Conservation (phyloP, 2,329 filamentous ascomycete genomes). For the Aspergillus japonicus region DNA sequence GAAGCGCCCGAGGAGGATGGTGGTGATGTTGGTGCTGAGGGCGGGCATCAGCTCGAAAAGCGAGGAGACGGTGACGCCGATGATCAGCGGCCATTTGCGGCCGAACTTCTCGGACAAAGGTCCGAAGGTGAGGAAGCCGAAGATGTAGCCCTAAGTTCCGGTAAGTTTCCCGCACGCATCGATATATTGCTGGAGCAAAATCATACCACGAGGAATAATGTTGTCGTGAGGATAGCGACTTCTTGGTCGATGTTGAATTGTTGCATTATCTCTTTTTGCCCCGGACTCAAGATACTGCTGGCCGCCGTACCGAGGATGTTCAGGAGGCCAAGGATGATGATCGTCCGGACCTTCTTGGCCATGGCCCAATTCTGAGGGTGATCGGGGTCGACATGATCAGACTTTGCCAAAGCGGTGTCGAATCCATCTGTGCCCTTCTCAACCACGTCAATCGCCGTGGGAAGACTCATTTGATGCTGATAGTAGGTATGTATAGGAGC, state of each 20-base stretch:
- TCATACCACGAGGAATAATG: slow-evolving; percentile 4
- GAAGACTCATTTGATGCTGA: background rate
- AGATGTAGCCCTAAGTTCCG: slow-evolving; percentile 14
- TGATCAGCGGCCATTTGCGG: slow-evolving; percentile 51
- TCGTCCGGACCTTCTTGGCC: background rate
- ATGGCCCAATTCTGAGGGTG: background rate
- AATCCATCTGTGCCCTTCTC: background rate
- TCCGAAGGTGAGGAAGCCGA: slow-evolving; percentile 54
- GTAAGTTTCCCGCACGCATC: background rate
- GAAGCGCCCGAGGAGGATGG: slow-evolving; percentile 43
- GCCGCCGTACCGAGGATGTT: background rate
- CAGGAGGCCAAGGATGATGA: background rate
- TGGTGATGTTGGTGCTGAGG: slow-evolving; percentile 50
- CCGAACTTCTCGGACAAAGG: slow-evolving; percentile 50
- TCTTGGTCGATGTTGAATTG: background rate
- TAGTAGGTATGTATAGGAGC: background rate
- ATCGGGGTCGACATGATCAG: background rate
- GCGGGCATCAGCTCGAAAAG: slow-evolving; percentile 54
- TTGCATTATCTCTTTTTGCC: background rate
- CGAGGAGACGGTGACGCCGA: slow-evolving; percentile 57
- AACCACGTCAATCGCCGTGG: background rate
- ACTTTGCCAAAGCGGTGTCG: background rate
- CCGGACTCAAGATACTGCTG: slow-evolving; percentile 3
- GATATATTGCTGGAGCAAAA: background rate
- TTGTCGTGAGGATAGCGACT: slow-evolving; percentile 2